Base-by-base conservation (phyloP, 2,329 filamentous ascomycete species). In the Aspergillus cejpii region DNA sequence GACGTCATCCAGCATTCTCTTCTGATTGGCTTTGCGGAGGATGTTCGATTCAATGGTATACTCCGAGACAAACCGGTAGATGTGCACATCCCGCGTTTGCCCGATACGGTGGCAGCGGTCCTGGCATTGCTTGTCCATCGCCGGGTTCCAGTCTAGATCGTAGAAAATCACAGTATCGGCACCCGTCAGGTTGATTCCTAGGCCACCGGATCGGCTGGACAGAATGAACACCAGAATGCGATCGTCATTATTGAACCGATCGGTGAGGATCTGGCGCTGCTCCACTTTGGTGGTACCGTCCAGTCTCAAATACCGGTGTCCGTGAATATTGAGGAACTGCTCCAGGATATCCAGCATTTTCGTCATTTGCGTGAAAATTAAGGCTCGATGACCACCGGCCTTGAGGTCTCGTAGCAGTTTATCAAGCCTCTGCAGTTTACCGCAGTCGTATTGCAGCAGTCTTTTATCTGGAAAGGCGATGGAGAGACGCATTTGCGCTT, bases 281-380 rank as follows among this genome's bases (percentile, higher is more conserved):
- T 98, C 92, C 11, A 97, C 85, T 62, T 94, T 94, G 17, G 92
- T 97, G 5, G 88, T 84, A n/a, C 92, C 92, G 62, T 99, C 92
- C 3, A 99, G 79, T 15, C 92, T 88, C 14, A 98, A 78, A 62
- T 99, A 99, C 44, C 94, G 92, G 71, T 97, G 87, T 0, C 91
- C 91, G 59, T 98, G 91, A 40, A 98, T 96, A 62, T 96, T 97
- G 55, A 98, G 79, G 62, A 98, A 98, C 56, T 92, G 89, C 65
- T 99, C 92, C 2, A 99, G 76, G 44, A 99, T 94, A 64, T 99
- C 91, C 14, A 99, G 77, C 37, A 97, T 92, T 65, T 94, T 95
- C 37, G 92, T 97, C 92, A 99, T 98, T 62, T 99, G 92, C 0
- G 94, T 97, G 67, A 99, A 99, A 63, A 99, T 98, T 40, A 99